phyloP scores from a whole-genome alignment of 176 grass and related monocot species.

The Zea mays region Zm-B73-REFERENCE-NAM-5.0 NC_050096.1:2520501-2521000 shows the following conservation, averaged over 20 bases:
- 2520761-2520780: constrained; percentile 12
- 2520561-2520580: constrained; percentile 52
- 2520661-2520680: background rate
- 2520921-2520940: background rate
- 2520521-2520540: constrained; percentile 17
- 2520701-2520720: constrained; percentile 9
- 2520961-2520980: background rate
- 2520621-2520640: constrained; percentile 53
- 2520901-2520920: background rate
- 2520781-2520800: background rate
- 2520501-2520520: constrained; percentile 41
- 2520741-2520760: constrained; percentile 7
- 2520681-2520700: constrained; percentile 11
- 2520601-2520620: constrained; percentile 56
- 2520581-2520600: constrained; percentile 54
- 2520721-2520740: background rate
- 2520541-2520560: constrained; percentile 48
- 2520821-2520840: constrained; percentile 13
- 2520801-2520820: background rate
- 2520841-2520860: constrained; percentile 9
- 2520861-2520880: constrained; percentile 1
- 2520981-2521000: background rate
- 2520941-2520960: background rate
- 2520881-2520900: background rate
- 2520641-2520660: constrained; percentile 18